Percentiles rank a stretch among this genome's conserved stretches.
Conservation (phyloP, 2,329 filamentous ascomycete species). For the Ophiostoma sp. region DNA sequence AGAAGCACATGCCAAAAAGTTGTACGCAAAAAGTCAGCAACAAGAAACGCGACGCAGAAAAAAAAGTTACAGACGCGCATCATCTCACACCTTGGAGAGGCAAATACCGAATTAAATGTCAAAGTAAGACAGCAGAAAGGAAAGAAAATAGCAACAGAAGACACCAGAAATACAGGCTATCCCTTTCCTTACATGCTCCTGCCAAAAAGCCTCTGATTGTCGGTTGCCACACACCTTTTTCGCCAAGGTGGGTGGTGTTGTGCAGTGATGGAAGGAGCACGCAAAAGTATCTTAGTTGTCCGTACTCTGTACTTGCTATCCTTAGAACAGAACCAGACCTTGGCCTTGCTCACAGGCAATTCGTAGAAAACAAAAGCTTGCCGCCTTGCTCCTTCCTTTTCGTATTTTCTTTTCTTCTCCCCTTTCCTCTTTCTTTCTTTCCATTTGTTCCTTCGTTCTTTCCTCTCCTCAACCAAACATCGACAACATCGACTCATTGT, state of each 20-base stretch:
- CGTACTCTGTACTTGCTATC: background rate
- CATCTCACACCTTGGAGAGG: background rate
- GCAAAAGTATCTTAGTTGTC: background rate
- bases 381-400: background rate
- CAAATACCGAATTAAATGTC: background rate
- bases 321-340: background rate
- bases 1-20: slow-evolving; percentile 27
- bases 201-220: slow-evolving; percentile 9
- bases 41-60: background rate
- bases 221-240: background rate
- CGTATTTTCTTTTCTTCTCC: slow-evolving; percentile 4
- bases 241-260: slow-evolving; percentile 20
- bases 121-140: background rate
- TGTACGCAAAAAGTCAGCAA: background rate
- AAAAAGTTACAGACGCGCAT: background rate
- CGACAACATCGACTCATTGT: background rate
- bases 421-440: background rate
- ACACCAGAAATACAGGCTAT: background rate
- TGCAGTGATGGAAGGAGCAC: slow-evolving; percentile 14
- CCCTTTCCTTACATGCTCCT: background rate
- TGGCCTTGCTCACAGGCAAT: background rate
- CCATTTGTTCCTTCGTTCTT: background rate
- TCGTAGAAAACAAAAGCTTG: slow-evolving; percentile 14
- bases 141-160: background rate
- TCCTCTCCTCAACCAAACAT: background rate